Percentiles rank a stretch among this genome's conserved stretches.
These are phyloP conservation scores for Pyrenophora tritici-repentis DNA, from an alignment of 2,329 filamentous ascomycete species.

Conservation along the genomic window DNA sequence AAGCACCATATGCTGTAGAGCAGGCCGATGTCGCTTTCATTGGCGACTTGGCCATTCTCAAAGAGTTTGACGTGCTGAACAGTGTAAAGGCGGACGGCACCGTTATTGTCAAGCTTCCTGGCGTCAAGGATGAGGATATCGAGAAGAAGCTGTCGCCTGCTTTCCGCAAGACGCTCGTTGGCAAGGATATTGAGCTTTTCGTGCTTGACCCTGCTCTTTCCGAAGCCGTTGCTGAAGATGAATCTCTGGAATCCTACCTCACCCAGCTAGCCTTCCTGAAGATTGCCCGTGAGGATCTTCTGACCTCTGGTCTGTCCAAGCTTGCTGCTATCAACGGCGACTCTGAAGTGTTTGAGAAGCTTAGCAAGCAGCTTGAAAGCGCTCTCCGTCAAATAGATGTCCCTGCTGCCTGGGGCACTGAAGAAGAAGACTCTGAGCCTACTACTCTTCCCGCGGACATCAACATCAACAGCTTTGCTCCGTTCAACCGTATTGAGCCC, in stretches of 20 bases:
- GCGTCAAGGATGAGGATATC: conserved; percentile 83
- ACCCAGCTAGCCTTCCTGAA: conserved; percentile 83
- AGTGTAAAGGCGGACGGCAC: conserved; percentile 72
- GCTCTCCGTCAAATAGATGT: conserved; percentile 75
- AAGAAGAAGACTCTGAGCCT: conserved; percentile 62
- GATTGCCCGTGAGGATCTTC: conserved; percentile 70
- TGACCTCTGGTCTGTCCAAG: conserved; percentile 68
- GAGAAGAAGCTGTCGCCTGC: conserved; percentile 80
- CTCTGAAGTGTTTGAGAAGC: conserved; percentile 65
- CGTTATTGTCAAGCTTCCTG: conserved; percentile 75
- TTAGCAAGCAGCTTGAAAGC: conserved; percentile 65
- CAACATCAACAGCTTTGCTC: conserved; percentile 78
- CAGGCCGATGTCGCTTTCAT: conserved; percentile 80
- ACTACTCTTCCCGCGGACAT: conserved; percentile 66
- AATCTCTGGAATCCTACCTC: conserved; percentile 66
- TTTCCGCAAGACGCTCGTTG: conserved; percentile 72
- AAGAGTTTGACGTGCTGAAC: conserved; percentile 74
- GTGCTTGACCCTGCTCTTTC: conserved; percentile 74
- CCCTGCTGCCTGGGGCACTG: conserved; percentile 78
- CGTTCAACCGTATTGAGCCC: conserved; percentile 75
- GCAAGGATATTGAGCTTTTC: conserved; percentile 73
- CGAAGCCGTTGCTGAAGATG: conserved; percentile 69
- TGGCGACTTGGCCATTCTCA: conserved; percentile 78
- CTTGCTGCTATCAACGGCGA: conserved; percentile 65
- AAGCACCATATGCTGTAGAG: conserved; percentile 80